Base-by-base conservation (phyloP, 768 basidiomycete species). In the Pleurotus platypus region DNA sequence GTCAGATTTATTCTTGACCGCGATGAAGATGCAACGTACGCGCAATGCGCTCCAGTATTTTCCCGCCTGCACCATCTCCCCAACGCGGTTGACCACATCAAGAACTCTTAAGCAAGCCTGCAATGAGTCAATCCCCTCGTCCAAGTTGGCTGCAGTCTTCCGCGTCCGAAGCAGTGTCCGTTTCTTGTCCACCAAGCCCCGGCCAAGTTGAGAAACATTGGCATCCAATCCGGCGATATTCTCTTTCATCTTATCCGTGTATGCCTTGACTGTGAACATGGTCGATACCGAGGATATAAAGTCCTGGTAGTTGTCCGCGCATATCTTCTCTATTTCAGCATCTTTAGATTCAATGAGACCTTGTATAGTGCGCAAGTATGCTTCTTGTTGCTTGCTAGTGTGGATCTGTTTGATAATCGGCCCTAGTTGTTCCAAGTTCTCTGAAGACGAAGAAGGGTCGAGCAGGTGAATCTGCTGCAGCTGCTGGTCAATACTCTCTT, bases 201-300 rank as follows among this genome's bases (percentile, higher is more conserved):
- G 82, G 6, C 97, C 97, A 2, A 96, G 84, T 69, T 94, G 87
- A 6, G 90, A 86, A 49, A 98, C 93, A 62, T 86, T 92, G 24
- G 83, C 76, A 71, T 99, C 96, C 48, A 98, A 76, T 48, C 89
- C 82, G n/a, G 85, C 82, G 60, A 98, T 97, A 66, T 87, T 91
- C 65, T 96, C 88, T 65, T 92, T 87, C 65, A 99, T 85, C 71
- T 89, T 93, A 63, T 89, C 92, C 38, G 97, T 98, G 66, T 97
- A 98, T 16, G 94, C 93, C 70, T 98, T 89, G 69, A 99, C 93
- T 47, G 89, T 89, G 72, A 98, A 89, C 60, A 99, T 79, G 2
- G 94, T 98, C n/a, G 94, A 93, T 13, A 98, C 94, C 16, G 95
- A 97, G 26, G 89, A 87, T 35, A 98, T 94, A 64, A 99, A 99